These are phyloP conservation scores for Russula earlei DNA, from an alignment of 768 basidiomycete genomes.

Conservation along the genomic window DNA sequence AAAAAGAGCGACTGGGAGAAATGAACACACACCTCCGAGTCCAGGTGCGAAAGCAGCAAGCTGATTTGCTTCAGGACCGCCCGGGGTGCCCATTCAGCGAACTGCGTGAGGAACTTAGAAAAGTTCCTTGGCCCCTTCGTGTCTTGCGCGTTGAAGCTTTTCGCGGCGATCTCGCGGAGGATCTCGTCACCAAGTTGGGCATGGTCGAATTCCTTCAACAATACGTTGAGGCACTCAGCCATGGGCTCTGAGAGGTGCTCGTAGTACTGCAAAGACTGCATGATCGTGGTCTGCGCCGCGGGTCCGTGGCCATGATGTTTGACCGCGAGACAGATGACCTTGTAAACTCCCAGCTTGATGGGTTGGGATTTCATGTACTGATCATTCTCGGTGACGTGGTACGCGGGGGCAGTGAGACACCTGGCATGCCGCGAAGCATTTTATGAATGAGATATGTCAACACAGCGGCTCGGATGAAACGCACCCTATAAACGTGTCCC, in stretches of 20 bases:
- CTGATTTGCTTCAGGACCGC: constrained; percentile 84
- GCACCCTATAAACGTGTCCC: constrained; percentile 79
- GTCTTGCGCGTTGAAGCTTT: constrained; percentile 71
- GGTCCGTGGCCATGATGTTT: constrained; percentile 82
- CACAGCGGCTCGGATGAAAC: constrained; percentile 23
- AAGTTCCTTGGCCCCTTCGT: constrained; percentile 82
- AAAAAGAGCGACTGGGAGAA: background rate
- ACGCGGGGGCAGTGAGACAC: constrained; percentile 82
- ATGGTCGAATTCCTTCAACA: constrained; percentile 82
- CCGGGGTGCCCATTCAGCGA: constrained; percentile 72
- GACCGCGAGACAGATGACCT: constrained; percentile 83
- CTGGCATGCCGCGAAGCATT: constrained; percentile 29
- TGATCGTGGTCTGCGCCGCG: constrained; percentile 81
- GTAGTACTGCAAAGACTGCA: constrained; percentile 86
- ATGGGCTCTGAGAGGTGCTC: constrained; percentile 92
- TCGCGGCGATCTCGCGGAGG: constrained; percentile 75
- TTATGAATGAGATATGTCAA: constrained; percentile 12
- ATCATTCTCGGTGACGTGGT: constrained; percentile 80
- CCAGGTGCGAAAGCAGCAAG: constrained; percentile 73
- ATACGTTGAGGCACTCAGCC: constrained; percentile 77
- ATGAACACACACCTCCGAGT: constrained; percentile 63
- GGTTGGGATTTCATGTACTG: constrained; percentile 72
- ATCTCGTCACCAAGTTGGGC: constrained; percentile 86
- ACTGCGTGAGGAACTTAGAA: constrained; percentile 71
- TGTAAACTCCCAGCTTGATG: constrained; percentile 71